Evolutionary conservation across 768 basidiomycete species (phyloP).

Genomic region (Rickenella mellea): DNA sequence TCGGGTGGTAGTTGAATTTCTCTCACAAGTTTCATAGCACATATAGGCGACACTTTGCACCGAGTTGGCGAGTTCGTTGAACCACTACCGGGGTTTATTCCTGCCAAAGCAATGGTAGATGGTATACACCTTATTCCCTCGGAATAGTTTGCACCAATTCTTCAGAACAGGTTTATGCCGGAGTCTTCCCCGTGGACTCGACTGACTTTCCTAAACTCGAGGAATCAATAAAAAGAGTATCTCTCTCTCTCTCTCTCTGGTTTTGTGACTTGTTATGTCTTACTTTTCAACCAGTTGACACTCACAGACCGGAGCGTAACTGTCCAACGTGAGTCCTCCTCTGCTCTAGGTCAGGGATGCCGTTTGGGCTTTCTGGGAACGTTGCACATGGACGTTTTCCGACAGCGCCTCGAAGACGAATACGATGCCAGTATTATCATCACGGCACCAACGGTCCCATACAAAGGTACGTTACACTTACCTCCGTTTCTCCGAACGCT

Average conservation of each 20-base stretch:
- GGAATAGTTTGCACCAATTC: slow-evolving; percentile 3
- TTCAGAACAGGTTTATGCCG: slow-evolving; percentile 74
- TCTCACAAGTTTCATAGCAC: slow-evolving; percentile 40
- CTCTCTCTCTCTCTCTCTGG: slow-evolving; percentile 12
- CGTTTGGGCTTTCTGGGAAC: slow-evolving; percentile 93
- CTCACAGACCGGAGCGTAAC: slow-evolving; percentile 86
- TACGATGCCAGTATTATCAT: slow-evolving; percentile 91
- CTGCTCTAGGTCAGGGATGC: slow-evolving; percentile 91
- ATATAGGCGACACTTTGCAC: slow-evolving; percentile 90
- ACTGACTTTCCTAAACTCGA: slow-evolving; percentile 90
- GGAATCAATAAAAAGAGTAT: slow-evolving; percentile 85
- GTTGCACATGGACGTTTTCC: slow-evolving; percentile 93
- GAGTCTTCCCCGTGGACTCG: slow-evolving; percentile 87
- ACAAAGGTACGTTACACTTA: slow-evolving; percentile 48
- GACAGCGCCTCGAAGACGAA: slow-evolving; percentile 94
- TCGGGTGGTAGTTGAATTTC: not conserved
- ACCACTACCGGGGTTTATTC: slow-evolving; percentile 85
- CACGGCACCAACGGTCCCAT: slow-evolving; percentile 93
- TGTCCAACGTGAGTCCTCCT: slow-evolving; percentile 84
- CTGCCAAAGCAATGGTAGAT: slow-evolving; percentile 85
- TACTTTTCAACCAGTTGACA: slow-evolving; percentile 48
- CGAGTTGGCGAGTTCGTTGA: slow-evolving; percentile 64
- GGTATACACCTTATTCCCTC: not conserved
- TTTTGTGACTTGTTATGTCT: too few species aligned
- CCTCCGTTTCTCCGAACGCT: slow-evolving; percentile 1